These are phyloP conservation scores for Aethionema arabicum DNA, from an alignment of 345 rosid genomes.

Conservation along the genomic window DNA sequence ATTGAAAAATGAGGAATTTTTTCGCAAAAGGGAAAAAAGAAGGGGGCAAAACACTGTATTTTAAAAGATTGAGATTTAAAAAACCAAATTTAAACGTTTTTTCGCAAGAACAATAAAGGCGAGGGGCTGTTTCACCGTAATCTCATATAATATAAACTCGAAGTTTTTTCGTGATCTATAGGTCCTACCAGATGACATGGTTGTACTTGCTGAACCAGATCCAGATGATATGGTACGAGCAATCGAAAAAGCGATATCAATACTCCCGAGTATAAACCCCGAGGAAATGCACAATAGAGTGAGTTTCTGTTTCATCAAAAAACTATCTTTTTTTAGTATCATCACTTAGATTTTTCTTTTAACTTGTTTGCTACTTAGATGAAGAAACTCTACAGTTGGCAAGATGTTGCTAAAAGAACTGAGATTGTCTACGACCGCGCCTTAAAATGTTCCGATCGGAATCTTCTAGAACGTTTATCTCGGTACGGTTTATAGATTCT, in stretches of 20 bases:
- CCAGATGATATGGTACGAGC: conserved; percentile 90
- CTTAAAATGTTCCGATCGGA: conserved; percentile 62
- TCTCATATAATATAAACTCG: too few species aligned
- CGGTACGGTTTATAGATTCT: conserved; percentile 45
- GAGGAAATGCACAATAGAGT: conserved; percentile 86
- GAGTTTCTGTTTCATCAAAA: conserved; percentile 33
- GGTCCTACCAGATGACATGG: conserved; percentile 98
- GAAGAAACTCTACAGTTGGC: conserved; percentile 92
- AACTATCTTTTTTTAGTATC: not conserved
- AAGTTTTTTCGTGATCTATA: conserved; percentile 25
- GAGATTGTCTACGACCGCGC: conserved; percentile 87
- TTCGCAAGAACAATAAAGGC: too few species aligned
- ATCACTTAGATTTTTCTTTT: not conserved
- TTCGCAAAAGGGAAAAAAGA: too few species aligned
- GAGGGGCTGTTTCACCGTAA: too few species aligned
- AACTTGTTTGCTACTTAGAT: conserved; percentile 33
- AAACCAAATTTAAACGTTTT: too few species aligned
- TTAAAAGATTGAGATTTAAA: too few species aligned
- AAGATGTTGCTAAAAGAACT: conserved; percentile 90
- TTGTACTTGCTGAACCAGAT: conserved; percentile 95
- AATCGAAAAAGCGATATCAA: conserved; percentile 67
- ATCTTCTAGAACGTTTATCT: conserved; percentile 56
- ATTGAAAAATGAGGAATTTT: too few species aligned
- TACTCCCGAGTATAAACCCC: conserved; percentile 82
- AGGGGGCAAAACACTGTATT: too few species aligned